These are phyloP conservation scores for Erigeron philadelphicus DNA, from an alignment of 140 eudicot genomes.

Conservation along the genomic window DNA sequence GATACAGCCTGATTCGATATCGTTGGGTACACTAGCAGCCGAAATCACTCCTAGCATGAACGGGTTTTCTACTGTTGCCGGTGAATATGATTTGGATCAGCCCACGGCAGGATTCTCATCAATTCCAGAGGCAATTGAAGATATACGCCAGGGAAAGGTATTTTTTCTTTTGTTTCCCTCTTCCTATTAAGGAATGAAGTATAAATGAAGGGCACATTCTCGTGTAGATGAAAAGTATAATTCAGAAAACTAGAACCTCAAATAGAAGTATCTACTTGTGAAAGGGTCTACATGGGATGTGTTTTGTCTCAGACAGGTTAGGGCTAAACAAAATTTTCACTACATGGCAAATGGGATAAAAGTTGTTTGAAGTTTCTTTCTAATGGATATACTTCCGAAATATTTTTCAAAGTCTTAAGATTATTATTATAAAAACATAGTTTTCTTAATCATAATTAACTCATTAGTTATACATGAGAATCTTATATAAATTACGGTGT, in stretches of 20 bases:
- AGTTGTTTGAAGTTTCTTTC: no score
- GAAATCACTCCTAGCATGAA: conserved; percentile 49
- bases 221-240: no score
- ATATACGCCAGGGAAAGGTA: conserved; percentile 88
- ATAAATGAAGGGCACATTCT: neutral
- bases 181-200: neutral
- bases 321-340: no score
- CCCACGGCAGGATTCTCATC: conserved; percentile 75
- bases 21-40: conserved; percentile 61
- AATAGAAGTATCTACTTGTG: no score
- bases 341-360: no score
- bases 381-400: no score
- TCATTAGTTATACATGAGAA: neutral
- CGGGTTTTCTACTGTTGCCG: conserved; percentile 37
- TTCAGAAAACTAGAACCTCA: no score
- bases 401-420: no score
- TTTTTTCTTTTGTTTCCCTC: conserved; percentile 7
- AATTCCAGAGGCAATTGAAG: conserved; percentile 75
- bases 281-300: no score
- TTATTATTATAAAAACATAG: no score
- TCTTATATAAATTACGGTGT: neutral
- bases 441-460: no score
- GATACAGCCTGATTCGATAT: conserved; percentile 57
- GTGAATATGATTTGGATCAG: conserved; percentile 62
- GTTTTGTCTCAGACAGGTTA: no score